Percentiles rank a stretch among this genome's conserved stretches.
These are phyloP conservation scores for Claviceps sp. DNA, from an alignment of 2,329 filamentous ascomycete species.

Conservation along the genomic window DNA sequence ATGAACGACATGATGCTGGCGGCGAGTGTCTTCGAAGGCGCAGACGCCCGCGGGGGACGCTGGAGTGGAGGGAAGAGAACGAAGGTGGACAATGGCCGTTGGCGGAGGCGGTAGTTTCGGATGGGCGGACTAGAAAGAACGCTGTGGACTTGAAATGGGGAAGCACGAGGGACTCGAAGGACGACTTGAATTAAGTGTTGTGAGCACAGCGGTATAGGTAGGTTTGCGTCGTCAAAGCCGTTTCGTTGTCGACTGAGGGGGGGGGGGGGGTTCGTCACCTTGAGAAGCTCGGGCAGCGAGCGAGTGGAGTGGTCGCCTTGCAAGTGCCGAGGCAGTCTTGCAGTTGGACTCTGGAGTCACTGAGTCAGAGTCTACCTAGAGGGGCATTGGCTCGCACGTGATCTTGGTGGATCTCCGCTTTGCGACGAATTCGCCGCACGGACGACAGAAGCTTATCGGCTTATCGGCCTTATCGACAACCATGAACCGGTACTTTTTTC, in stretches of 20 bases:
- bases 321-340: too few species aligned
- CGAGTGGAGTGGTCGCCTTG: too few species aligned
- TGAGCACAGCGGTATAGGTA: neutral
- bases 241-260: neutral
- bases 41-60: neutral
- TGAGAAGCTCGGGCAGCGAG: too few species aligned
- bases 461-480: conserved; percentile 21
- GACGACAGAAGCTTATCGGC: too few species aligned
- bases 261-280: neutral
- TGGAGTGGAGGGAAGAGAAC: conserved; percentile 7
- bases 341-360: too few species aligned
- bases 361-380: too few species aligned
- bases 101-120: too few species aligned
- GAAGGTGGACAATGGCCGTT: too few species aligned
- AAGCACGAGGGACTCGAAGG: neutral
- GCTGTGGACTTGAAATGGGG: neutral
- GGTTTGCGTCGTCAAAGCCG: neutral
- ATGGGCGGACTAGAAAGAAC: too few species aligned
- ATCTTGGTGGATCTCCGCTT: too few species aligned
- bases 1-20: conserved; percentile 71
- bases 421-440: too few species aligned
- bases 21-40: neutral
- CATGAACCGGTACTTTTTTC: neutral
- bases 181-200: neutral
- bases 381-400: too few species aligned